phyloP scores from a whole-genome alignment of 371 early-diverging fungal species.

The Apophysomyces trapeziformis region DNA sequence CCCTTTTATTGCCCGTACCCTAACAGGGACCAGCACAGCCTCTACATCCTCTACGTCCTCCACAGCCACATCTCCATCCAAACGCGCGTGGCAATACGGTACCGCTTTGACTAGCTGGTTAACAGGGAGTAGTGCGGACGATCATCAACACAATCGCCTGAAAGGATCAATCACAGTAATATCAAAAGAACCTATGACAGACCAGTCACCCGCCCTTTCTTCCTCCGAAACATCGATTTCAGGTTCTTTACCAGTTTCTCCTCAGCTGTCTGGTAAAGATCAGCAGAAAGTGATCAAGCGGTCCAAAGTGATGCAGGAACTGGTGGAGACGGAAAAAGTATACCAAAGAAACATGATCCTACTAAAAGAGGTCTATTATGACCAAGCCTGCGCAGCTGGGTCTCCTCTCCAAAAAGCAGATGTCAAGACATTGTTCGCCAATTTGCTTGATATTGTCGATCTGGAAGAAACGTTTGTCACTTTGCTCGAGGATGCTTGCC shows the following conservation, averaged over 20 bases:
- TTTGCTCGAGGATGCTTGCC: conserved; percentile 51
- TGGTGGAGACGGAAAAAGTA: conserved; percentile 69
- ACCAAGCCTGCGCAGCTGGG: conserved; percentile 49
- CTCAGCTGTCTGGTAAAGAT: conserved; percentile 23
- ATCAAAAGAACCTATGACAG: conserved; percentile 20
- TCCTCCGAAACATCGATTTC: conserved; percentile 12
- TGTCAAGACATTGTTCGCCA: conserved; percentile 68
- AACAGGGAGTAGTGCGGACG: conserved; percentile 12
- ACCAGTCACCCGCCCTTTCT: conserved; percentile 6
- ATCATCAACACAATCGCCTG: conserved; percentile 20
- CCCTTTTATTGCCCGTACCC: conserved; percentile 20
- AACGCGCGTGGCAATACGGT: conserved; percentile 29
- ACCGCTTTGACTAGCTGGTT: conserved; percentile 28
- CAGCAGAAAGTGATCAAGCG: conserved; percentile 34
- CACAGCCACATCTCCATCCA: conserved; percentile 20
- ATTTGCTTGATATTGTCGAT: conserved; percentile 63
- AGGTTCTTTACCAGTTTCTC: conserved; percentile 19
- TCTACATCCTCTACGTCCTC: conserved; percentile 31
- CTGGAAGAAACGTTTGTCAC: conserved; percentile 55
- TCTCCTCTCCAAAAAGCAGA: conserved; percentile 55
- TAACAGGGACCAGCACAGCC: conserved; percentile 27
- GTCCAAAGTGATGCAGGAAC: conserved; percentile 60
- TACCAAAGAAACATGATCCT: conserved; percentile 71
- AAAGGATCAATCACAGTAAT: conserved; percentile 29
- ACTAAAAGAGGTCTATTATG: conserved; percentile 62